Percentiles rank a stretch among this genome's conserved stretches.
Conservation (phyloP, 768 basidiomycete species). For the Rhizopogon vesiculosus region DNA sequence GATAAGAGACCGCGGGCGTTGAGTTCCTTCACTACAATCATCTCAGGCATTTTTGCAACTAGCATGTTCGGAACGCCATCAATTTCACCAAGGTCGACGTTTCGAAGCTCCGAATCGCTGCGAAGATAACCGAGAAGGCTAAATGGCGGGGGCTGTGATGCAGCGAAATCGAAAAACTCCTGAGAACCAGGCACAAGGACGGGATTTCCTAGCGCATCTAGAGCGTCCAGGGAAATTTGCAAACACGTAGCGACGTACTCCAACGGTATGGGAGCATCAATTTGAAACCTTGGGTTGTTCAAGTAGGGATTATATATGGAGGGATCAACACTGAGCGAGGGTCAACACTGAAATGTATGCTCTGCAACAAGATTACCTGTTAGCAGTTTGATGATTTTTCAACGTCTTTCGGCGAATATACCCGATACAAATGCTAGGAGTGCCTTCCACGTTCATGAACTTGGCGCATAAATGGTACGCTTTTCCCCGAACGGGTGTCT, state of each 20-base stretch:
- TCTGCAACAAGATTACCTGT: slow-evolving; percentile 1
- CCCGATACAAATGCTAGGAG: slow-evolving; percentile 52
- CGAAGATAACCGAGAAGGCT: slow-evolving; percentile 32
- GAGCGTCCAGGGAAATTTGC: slow-evolving; percentile 33
- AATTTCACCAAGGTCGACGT: slow-evolving; percentile 39
- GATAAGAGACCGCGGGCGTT: slow-evolving; percentile 29
- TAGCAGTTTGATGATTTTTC: slow-evolving; percentile 5
- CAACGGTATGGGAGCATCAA: slow-evolving; percentile 40
- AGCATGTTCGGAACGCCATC: slow-evolving; percentile 36
- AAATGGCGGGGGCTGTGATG: slow-evolving; percentile 35
- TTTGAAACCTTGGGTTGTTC: slow-evolving; percentile 29
- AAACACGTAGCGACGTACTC: slow-evolving; percentile 42
- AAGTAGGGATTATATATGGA: slow-evolving; percentile 26
- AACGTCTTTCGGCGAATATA: slow-evolving; percentile 38
- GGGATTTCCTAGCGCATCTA: slow-evolving; percentile 44
- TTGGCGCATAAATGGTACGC: slow-evolving; percentile 57
- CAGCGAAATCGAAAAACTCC: slow-evolving; percentile 32
- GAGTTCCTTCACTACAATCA: slow-evolving; percentile 39
- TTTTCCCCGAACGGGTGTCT: slow-evolving; percentile 42
- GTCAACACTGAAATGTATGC: slow-evolving; percentile 6
- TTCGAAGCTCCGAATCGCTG: slow-evolving; percentile 32
- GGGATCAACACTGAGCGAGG: slow-evolving; percentile 21
- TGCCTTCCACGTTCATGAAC: slow-evolving; percentile 44
- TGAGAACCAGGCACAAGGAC: slow-evolving; percentile 31
- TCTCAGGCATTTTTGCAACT: slow-evolving; percentile 37